Conservation (phyloP, 257 asterid species). For the Solanum ahanhuiri region DNA sequence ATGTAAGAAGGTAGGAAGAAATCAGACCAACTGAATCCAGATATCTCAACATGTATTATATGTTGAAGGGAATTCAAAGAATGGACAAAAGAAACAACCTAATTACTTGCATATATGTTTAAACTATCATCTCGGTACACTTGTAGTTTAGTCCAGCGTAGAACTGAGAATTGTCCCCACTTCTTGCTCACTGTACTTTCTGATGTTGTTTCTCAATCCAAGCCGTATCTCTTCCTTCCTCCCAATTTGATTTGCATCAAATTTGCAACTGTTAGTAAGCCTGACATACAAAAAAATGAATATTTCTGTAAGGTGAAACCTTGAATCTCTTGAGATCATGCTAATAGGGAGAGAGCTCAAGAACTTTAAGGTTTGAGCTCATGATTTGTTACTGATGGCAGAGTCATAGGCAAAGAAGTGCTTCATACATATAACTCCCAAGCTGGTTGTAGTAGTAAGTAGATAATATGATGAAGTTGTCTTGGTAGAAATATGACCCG, state of each 20-base stretch:
- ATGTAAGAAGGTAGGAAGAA: not conserved
- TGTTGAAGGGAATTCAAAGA: not conserved
- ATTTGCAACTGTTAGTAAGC: not conserved
- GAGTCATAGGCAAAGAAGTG: not conserved
- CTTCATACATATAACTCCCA: not conserved
- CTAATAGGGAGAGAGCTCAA: not conserved
- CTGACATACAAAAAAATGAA: not conserved
- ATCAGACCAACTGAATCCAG: not conserved
- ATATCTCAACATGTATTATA: not conserved
- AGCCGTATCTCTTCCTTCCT: not conserved
- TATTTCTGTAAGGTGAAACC: not conserved
- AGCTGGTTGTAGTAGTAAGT: not conserved
- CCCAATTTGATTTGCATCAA: not conserved
- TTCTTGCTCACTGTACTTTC: not conserved
- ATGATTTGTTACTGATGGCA: not conserved
- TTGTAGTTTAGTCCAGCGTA: not conserved
- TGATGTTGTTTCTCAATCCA: not conserved
- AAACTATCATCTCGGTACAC: not conserved
- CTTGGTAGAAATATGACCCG: not conserved
- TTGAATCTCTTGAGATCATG: not conserved
- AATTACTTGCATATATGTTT: not conserved
- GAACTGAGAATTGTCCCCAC: not conserved
- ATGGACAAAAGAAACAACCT: not conserved
- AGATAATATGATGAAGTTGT: not conserved
- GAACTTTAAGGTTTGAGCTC: not conserved